A percentile compares a stretch with the other conserved stretches of the same genome.
Conservation (phyloP, 768 basidiomycete genomes). For the Flagelloscypha sp. region DNA sequence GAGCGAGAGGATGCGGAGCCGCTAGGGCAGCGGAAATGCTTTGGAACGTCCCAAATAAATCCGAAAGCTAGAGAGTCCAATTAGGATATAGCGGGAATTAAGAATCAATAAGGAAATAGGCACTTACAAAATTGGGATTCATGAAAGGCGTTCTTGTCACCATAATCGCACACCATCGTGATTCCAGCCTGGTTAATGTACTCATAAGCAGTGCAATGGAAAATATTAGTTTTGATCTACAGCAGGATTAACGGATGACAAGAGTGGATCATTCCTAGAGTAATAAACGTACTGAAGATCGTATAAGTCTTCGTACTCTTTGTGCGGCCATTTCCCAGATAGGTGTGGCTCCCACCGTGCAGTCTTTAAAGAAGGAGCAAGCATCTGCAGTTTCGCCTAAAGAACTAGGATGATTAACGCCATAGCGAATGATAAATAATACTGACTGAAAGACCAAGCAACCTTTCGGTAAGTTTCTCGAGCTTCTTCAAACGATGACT, state of each 20-base stretch:
- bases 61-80: slow-evolving; percentile 36
- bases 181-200: slow-evolving; percentile 31
- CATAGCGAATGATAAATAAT: not conserved
- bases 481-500: slow-evolving; percentile 32
- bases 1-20: slow-evolving; percentile 27
- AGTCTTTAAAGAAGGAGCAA: slow-evolving; percentile 29
- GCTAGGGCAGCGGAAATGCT: slow-evolving; percentile 30
- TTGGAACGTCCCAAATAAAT: slow-evolving; percentile 33
- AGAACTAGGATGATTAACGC: not conserved
- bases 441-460: slow-evolving; percentile 29
- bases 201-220: slow-evolving; percentile 28
- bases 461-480: slow-evolving; percentile 24
- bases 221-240: slow-evolving; percentile 23
- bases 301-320: slow-evolving; percentile 26
- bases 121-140: slow-evolving; percentile 35
- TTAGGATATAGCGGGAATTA: not conserved
- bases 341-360: slow-evolving; percentile 35
- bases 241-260: not conserved
- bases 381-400: slow-evolving; percentile 30
- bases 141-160: slow-evolving; percentile 37
- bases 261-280: not conserved
- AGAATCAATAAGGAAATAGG: not conserved
- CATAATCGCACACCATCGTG: slow-evolving; percentile 35
- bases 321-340: slow-evolving; percentile 35
- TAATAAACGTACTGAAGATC: slow-evolving; percentile 21